Percentiles rank a stretch among this genome's conserved stretches.
phyloP scores from a whole-genome alignment of 2,329 filamentous ascomycete genomes.

The Aquanectria penicillioides region DNA sequence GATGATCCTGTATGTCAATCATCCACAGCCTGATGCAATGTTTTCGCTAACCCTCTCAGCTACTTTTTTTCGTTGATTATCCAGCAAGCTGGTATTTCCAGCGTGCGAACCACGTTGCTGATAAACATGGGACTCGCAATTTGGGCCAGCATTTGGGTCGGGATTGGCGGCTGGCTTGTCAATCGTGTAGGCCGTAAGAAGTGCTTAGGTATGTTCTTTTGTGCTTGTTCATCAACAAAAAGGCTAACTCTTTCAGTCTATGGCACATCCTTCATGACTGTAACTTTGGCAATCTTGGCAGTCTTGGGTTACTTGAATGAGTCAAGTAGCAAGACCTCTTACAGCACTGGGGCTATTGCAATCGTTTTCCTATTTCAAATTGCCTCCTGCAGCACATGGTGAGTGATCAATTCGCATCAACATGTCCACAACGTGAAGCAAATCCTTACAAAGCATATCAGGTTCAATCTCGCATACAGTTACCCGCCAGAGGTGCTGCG shows the following conservation, averaged over 20 bases:
- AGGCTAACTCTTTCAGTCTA: not conserved
- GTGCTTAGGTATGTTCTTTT: not conserved
- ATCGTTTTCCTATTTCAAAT: not conserved
- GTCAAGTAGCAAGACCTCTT: not conserved
- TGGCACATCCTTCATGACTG: not conserved
- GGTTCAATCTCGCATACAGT: not conserved
- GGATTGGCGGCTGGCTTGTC: not conserved
- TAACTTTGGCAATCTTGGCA: not conserved
- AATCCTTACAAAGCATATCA: not conserved
- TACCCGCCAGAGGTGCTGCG: not conserved
- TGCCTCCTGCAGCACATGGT: not conserved
- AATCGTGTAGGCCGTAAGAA: not conserved
- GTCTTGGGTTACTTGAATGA: not conserved
- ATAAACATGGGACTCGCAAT: not conserved
- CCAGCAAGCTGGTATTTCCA: not conserved
- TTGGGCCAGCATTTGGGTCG: not conserved
- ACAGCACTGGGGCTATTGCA: not conserved
- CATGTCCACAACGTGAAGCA: too few relatives aligned
- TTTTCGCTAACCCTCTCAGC: not conserved
- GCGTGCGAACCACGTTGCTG: not conserved
- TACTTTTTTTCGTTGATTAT: not conserved
- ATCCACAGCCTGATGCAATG: not conserved
- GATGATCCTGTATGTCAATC: not conserved
- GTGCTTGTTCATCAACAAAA: not conserved
- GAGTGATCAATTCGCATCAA: too few relatives aligned